These are phyloP conservation scores for Penicillium mononematosum DNA, from an alignment of 495 filamentous ascomycete genomes.

Conservation along the genomic window DNA sequence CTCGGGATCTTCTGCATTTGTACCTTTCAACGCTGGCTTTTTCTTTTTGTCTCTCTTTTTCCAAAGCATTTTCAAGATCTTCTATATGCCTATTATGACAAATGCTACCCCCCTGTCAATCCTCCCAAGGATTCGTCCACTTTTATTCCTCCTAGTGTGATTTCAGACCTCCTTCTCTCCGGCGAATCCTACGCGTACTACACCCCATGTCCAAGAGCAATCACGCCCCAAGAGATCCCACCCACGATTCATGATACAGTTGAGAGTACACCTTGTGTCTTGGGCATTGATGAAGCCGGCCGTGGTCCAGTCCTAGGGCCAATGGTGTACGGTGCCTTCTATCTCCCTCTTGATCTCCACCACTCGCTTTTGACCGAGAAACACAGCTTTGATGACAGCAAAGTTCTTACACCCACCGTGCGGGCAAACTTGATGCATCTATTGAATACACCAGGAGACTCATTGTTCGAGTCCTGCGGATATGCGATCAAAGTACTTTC, in stretches of 20 bases:
- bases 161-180: slow-evolving; percentile 56
- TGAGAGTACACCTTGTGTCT: slow-evolving; percentile 54
- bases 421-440: slow-evolving; percentile 73
- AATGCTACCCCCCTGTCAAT: not conserved
- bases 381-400: slow-evolving; percentile 90
- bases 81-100: slow-evolving; percentile 4
- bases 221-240: slow-evolving; percentile 40
- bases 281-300: slow-evolving; percentile 95
- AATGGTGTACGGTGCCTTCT: slow-evolving; percentile 95
- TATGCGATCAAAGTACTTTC: slow-evolving; percentile 82
- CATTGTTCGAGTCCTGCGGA: slow-evolving; percentile 68
- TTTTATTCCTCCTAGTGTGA: slow-evolving; percentile 80
- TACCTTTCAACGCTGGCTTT: not conserved
- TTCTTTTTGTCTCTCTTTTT: not conserved
- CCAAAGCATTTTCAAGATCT: not conserved
- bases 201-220: slow-evolving; percentile 62
- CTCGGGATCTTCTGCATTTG: not conserved
- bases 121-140: slow-evolving; percentile 23
- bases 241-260: slow-evolving; percentile 13
- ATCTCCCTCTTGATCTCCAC: slow-evolving; percentile 67
- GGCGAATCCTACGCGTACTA: slow-evolving; percentile 84
- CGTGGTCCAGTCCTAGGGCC: slow-evolving; percentile 92
- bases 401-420: slow-evolving; percentile 72
- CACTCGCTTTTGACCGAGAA: slow-evolving; percentile 68
- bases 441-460: slow-evolving; percentile 64